Evolutionary conservation across 2,329 filamentous ascomycete genomes (phyloP).

Genomic region (Exophiala mesophila): DNA sequence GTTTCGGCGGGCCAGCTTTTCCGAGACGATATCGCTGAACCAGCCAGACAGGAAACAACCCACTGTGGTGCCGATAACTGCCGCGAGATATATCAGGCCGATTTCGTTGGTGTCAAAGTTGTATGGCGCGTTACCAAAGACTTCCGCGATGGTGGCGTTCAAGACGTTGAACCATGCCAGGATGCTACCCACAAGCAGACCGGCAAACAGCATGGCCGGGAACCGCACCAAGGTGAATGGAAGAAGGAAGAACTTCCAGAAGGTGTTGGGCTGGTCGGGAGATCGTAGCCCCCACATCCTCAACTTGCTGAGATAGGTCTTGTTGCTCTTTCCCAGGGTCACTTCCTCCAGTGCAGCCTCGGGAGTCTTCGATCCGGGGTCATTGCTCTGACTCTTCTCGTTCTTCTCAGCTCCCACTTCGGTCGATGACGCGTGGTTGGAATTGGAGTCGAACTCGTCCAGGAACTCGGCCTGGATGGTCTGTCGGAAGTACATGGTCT

Average conservation of each 20-base stretch:
- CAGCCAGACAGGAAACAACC: constrained; percentile 37
- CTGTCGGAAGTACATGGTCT: constrained; percentile 22
- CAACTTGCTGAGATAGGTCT: constrained; percentile 30
- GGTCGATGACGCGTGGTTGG: no score
- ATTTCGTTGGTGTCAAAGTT: constrained; percentile 37
- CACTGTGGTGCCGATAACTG: constrained; percentile 31
- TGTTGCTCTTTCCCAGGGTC: constrained; percentile 7
- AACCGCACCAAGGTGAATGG: constrained; percentile 5
- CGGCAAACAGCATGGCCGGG: constrained; percentile 37
- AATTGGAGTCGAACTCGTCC: constrained; percentile 2
- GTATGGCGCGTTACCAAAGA: constrained; percentile 34
- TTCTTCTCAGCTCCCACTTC: no score
- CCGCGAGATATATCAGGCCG: constrained; percentile 36
- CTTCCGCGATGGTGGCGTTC: constrained; percentile 37
- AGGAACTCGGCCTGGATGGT: neutral
- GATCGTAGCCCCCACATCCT: constrained; percentile 35
- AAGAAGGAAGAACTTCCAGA: constrained; percentile 35
- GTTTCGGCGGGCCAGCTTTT: constrained; percentile 37
- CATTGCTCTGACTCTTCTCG: no score
- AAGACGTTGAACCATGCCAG: constrained; percentile 37
- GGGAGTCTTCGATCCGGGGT: no score
- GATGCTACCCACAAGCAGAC: constrained; percentile 35
- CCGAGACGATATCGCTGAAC: constrained; percentile 37
- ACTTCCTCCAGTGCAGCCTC: constrained; percentile 14
- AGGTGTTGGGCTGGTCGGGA: no score